Evolutionary conservation across 2,329 filamentous ascomycete species (phyloP), one percentile per base, ranked within the genome.

Genomic region (Huntiella omanensis): DNA sequence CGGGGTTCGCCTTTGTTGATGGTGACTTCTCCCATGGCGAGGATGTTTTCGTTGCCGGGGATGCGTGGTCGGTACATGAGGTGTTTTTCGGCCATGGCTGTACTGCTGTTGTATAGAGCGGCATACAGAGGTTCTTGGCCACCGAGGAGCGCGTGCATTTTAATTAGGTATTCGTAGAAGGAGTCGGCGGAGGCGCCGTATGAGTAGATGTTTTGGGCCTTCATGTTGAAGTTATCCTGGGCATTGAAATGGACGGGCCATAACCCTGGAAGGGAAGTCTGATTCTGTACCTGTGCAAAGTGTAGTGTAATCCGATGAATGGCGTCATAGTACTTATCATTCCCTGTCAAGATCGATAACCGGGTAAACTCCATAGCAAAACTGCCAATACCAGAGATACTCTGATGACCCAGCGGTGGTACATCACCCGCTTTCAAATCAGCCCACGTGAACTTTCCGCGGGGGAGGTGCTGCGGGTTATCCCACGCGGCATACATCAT

Each of bases 61-160:
- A 73, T 66, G 66, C 82, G 71, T 0, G 80, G 80, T 12, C 72
- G 67, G 59, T 75, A 83, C 49, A 85, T 69, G n/a, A 85, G 63
- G 49, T 77, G 62, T 47, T 73, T 64, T 50, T 74, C 72, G 1
- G 72, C 71, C 0, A 70, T 66, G 22, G 77, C 68, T 32, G 80
- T 55, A 6, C 62, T 80, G 55, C 57, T 66, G 11, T 50, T 55
- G 34, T 59, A 59, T 54, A 66, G 62, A 16, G 54, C 54, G 48
- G 61, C 58, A 45, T 65, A 66, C 40, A 59, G 55, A 11, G 56
- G 55, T 28, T 64, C 57, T 13, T 54, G 50, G n/a, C 80, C 80
- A 16, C 75, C 75, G 0, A 83, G 67, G 5, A 85, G 64, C 38
- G 80, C 62, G 54, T 78, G 71, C 58, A 80, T 68, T 56, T 84